Evolutionary conservation across 176 grass and related monocot genomes (phyloP).

Genomic region (Neostapfia colusana): DNA sequence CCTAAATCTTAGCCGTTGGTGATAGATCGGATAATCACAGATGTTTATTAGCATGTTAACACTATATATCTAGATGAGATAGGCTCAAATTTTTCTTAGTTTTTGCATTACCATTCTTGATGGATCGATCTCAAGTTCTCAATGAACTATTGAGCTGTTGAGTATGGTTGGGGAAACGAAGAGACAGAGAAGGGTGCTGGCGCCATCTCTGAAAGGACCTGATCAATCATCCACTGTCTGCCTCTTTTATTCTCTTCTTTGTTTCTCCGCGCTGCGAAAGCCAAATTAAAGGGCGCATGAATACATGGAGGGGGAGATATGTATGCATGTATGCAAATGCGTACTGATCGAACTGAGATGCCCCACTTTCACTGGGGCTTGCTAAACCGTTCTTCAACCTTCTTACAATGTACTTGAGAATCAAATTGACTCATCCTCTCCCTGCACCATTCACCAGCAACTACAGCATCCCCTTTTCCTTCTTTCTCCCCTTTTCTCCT

Average conservation of each 20-base stretch:
- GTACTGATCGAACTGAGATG: conserved; percentile 36
- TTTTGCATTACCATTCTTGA: background rate
- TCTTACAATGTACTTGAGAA: conserved; percentile 38
- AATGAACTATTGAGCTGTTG: conserved; percentile 3
- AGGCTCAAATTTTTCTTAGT: background rate
- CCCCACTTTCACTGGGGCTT: conserved; percentile 8
- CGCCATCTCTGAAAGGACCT: conserved; percentile 31
- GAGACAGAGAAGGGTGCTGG: conserved; percentile 9
- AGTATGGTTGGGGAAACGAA: background rate
- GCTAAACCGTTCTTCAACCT: conserved; percentile 21
- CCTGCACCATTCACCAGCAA: conserved; percentile 30
- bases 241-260: background rate
- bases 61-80: no score
- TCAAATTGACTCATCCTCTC: conserved; percentile 39
- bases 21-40: no score
- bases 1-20: no score
- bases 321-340: background rate
- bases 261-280: background rate
- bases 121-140: background rate
- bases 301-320: background rate
- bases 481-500: conserved; percentile 19
- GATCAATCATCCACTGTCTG: conserved; percentile 21
- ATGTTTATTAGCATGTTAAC: no score
- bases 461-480: conserved; percentile 22
- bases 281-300: conserved; percentile 12